Evolutionary conservation across 2,329 filamentous ascomycete species (phyloP).

Genomic region (Aspergillus fischeri): DNA sequence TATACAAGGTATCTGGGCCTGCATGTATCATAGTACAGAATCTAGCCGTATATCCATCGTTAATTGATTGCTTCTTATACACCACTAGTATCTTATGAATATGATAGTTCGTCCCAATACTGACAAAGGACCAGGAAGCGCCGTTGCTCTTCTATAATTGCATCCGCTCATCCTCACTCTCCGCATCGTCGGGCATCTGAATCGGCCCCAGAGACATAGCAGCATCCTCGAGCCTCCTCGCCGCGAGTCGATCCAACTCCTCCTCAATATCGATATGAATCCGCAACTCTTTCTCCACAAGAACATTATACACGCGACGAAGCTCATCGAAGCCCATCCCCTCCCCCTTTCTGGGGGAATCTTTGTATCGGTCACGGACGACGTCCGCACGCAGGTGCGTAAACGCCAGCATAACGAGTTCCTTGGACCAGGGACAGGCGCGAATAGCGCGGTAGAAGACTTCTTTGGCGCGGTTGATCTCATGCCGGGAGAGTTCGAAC

Average conservation of each 20-base stretch:
- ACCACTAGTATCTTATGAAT: slow-evolving; percentile 1
- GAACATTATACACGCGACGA: slow-evolving; percentile 51
- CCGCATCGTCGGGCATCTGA: slow-evolving; percentile 28
- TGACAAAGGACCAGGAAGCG: too few relatives aligned
- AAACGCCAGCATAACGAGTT: slow-evolving; percentile 56
- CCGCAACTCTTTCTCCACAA: slow-evolving; percentile 60
- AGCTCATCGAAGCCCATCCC: slow-evolving; percentile 47
- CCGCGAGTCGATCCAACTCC: slow-evolving; percentile 31
- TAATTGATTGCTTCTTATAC: slow-evolving; percentile 1
- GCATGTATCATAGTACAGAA: background rate
- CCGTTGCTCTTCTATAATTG: slow-evolving; percentile 5
- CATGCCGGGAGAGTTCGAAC: slow-evolving; percentile 43
- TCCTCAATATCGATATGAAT: slow-evolving; percentile 54
- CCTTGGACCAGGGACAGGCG: slow-evolving; percentile 61
- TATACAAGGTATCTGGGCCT: background rate
- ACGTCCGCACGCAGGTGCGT: slow-evolving; percentile 33
- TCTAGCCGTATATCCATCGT: slow-evolving; percentile 2
- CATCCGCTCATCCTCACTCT: slow-evolving; percentile 20
- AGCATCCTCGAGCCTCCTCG: slow-evolving; percentile 12
- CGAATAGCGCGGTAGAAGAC: slow-evolving; percentile 55
- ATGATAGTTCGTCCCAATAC: too few relatives aligned
- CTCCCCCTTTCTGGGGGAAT: slow-evolving; percentile 5
- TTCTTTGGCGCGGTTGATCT: slow-evolving; percentile 43
- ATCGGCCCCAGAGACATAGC: slow-evolving; percentile 13
- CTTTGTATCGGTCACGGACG: background rate